Evolutionary conservation across 257 asterid species (phyloP), one percentile per base, ranked within the genome.

Genomic region (Solanum stenotomum): DNA sequence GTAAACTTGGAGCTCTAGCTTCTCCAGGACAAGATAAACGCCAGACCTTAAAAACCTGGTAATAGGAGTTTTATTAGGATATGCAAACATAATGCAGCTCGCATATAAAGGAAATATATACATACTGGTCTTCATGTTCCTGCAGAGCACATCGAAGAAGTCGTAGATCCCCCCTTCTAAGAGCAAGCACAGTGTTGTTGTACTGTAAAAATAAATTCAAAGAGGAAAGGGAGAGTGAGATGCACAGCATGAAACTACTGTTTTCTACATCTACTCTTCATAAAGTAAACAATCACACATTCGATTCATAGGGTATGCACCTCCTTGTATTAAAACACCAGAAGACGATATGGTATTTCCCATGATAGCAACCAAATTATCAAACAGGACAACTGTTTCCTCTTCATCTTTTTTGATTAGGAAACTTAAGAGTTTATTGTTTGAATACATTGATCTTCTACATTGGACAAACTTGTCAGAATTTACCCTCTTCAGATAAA

Each of bases 1-100:
- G 93, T 96, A 95, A 90, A 95, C 99, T 94, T 97, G 99, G 90
- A 97, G 99, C 92, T 96, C 99, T 90, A 97, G 90, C 95, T 97
- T 97, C 92, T 97, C 98, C 67, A 97, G 91, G 90, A 95, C 99
- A 59, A 97, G 98, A 92, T 93, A 97, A 46, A 97, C 99, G 5
- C 99, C 99, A 29, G 98, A 95, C 90, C 98, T 97, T 88, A 97
- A 91, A 93, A 97, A 97, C 92, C 99, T 97, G 92, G 87, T 38
- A 33, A 31, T 31, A 90, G 49, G 71, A 27, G 87, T 35, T 52
- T 44, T 85, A 40, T 40, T 65, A 40, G 82, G 63, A 67, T 27
- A 49, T 18, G 68, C 68, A 65, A 65, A 85, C n/a, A 40, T 65
- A 67, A 10, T 67, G 44, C 59, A 33, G 61, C 25, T 71, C 46